Percentiles rank a stretch among this genome's conserved stretches.
Conservation (phyloP, 1,139 yeast genomes). For the Saccharomyces hybrid region DNA sequence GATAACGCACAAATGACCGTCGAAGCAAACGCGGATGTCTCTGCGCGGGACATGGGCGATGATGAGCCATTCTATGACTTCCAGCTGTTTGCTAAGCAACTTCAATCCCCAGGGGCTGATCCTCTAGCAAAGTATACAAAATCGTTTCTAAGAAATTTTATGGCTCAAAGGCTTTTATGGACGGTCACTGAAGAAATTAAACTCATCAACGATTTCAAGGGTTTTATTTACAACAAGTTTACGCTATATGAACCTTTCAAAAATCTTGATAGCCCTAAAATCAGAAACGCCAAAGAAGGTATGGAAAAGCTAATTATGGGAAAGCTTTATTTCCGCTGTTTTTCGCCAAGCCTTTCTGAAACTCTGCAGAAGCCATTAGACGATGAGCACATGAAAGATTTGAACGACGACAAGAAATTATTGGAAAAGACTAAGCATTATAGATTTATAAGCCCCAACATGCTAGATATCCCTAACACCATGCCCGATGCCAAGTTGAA, state of each 20-base stretch:
- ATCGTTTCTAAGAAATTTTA: slow-evolving; percentile 71
- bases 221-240: slow-evolving; percentile 64
- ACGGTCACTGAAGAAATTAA: slow-evolving; percentile 70
- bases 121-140: slow-evolving; percentile 83
- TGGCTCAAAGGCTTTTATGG: slow-evolving; percentile 52
- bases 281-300: slow-evolving; percentile 80
- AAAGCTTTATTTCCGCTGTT: slow-evolving; percentile 67
- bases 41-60: slow-evolving; percentile 3
- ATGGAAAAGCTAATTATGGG: slow-evolving; percentile 90
- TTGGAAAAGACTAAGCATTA: slow-evolving; percentile 54
- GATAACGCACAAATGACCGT: not conserved
- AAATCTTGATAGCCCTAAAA: slow-evolving; percentile 50
- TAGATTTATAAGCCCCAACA: slow-evolving; percentile 70
- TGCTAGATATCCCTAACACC: slow-evolving; percentile 58
- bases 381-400: slow-evolving; percentile 52
- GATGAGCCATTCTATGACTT: slow-evolving; percentile 46
- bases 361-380: slow-evolving; percentile 33
- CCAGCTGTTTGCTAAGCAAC: slow-evolving; percentile 65
- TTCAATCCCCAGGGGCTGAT: slow-evolving; percentile 71
- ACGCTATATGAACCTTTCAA: slow-evolving; percentile 74
- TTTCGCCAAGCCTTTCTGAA: slow-evolving; percentile 64
- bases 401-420: slow-evolving; percentile 58
- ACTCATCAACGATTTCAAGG: slow-evolving; percentile 64
- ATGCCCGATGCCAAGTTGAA: slow-evolving; percentile 42
- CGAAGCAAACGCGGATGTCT: not conserved